Evolutionary conservation across 495 filamentous ascomycete genomes (phyloP), one percentile per base, ranked within the genome.

Genomic region (Penicillium pancosmium): DNA sequence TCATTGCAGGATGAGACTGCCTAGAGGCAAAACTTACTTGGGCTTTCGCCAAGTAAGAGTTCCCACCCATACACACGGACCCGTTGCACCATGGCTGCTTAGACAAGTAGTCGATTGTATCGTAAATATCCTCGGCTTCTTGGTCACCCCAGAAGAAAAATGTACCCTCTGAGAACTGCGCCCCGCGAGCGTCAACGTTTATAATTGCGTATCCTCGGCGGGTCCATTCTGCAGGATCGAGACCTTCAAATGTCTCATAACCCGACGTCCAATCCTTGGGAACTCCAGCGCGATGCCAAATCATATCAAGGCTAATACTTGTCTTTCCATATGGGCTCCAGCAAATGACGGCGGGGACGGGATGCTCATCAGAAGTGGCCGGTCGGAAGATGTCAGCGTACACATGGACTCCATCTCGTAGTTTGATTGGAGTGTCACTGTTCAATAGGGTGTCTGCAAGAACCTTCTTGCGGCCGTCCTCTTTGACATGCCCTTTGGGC

Each of bases 81-180:
- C 40, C 40, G n/a, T 43, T 16, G 40, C 40, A 43, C 40, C 40
- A 43, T 6, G 40, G 40, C 15, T 43, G 40, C 40, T 43, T 43
- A 3, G 40, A 43, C 15, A 43, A 15, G 2, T 16, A 43, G 15
- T 15, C 11, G 6, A 43, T 43, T 1, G 40, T 16, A 9, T 43
- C 40, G 40, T 43, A 18, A 16, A 43, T 43, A 43, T 43, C 40
- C 11, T 15, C 15, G 13, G 40, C 6, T 4, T 43, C 40, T 43
- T 43, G 40, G 2, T 43, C 40, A 43, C 40, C 40, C 40, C 40
- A 43, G 40, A 43, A 43, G 2, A 43, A 15, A n/a, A 2, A 15
- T 15, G 11, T 43, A 6, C 40, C 40, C n/a, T 43, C 40, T 43
- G 40, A 43, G 15, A 15, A 16, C 1, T 16, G 12, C 12, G 2